Conservation (phyloP, 495 filamentous ascomycete genomes). For the Hypoxylon lienhwacheense region DNA sequence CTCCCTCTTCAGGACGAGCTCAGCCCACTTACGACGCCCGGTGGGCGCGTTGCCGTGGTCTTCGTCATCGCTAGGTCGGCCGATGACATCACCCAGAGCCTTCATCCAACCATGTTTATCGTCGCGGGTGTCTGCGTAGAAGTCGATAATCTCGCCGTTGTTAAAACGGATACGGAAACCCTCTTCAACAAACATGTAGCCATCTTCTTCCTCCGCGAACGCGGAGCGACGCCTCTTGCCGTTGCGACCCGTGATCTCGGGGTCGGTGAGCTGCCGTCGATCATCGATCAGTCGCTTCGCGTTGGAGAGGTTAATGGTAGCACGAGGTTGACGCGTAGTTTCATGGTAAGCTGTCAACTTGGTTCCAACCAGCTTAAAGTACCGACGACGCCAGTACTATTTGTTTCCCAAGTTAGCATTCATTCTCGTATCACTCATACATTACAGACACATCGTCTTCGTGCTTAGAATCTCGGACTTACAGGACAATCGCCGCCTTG, state of each 20-base stretch:
- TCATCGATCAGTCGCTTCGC: slow-evolving; percentile 94
- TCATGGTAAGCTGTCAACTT: slow-evolving; percentile 97
- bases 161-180: slow-evolving; percentile 97
- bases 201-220: slow-evolving; percentile 97
- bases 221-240: slow-evolving; percentile 86
- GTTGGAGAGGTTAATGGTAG: slow-evolving; percentile 94
- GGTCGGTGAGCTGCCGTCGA: slow-evolving; percentile 76
- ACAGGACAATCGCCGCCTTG: slow-evolving; percentile 97
- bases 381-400: slow-evolving; percentile 95
- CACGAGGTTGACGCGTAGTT: slow-evolving; percentile 88
- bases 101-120: slow-evolving; percentile 96
- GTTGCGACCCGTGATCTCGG: slow-evolving; percentile 70
- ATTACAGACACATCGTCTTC: not conserved
- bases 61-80: slow-evolving; percentile 53
- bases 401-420: slow-evolving; percentile 33
- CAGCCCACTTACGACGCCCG: slow-evolving; percentile 72
- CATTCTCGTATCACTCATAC: no score
- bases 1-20: slow-evolving; percentile 72
- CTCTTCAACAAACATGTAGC: slow-evolving; percentile 99
- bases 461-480: slow-evolving; percentile 49
- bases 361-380: slow-evolving; percentile 89
- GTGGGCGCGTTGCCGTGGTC: slow-evolving; percentile 39
- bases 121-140: slow-evolving; percentile 85
- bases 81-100: slow-evolving; percentile 81
- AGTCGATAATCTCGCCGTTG: slow-evolving; percentile 97